Conservation (phyloP, 768 basidiomycete genomes). For the Leccinum variicolor region DNA sequence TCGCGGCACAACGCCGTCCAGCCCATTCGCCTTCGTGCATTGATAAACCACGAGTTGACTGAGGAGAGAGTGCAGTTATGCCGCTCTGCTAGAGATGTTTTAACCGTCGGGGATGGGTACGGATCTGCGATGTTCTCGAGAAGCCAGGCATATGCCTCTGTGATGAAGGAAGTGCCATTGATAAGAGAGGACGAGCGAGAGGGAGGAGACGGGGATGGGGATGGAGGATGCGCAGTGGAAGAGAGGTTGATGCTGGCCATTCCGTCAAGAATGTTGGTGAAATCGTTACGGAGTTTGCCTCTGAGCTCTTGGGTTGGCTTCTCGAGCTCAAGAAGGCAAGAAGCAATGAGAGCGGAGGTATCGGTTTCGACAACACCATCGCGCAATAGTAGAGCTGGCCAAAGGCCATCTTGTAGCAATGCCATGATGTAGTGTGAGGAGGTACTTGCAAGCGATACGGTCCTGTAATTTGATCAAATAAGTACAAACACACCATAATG, state of each 20-base stretch:
- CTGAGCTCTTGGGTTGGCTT: background rate
- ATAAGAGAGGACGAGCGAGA: too few species aligned
- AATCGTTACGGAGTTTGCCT: background rate
- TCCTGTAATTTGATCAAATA: too few species aligned
- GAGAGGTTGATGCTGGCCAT: background rate
- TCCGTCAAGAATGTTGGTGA: background rate
- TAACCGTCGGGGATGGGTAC: slow-evolving; percentile 38
- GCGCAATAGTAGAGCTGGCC: background rate
- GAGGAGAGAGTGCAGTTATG: slow-evolving; percentile 25
- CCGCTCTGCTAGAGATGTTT: slow-evolving; percentile 24
- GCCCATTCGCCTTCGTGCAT: slow-evolving; percentile 45
- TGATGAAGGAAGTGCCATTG: background rate
- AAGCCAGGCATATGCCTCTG: slow-evolving; percentile 40
- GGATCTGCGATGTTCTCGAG: slow-evolving; percentile 46
- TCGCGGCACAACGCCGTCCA: slow-evolving; percentile 42
- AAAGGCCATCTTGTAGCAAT: background rate
- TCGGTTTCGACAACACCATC: background rate
- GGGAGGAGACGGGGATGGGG: background rate
- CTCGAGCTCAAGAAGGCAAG: background rate
- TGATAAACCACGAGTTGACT: slow-evolving; percentile 46
- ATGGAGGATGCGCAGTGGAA: background rate
- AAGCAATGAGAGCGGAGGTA: background rate
- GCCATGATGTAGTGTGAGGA: background rate
- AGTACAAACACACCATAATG: too few species aligned
- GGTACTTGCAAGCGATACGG: background rate